Evolutionary conservation across 371 early-diverging fungal genomes (phyloP).

Genomic region (Nosema granulosis): DNA sequence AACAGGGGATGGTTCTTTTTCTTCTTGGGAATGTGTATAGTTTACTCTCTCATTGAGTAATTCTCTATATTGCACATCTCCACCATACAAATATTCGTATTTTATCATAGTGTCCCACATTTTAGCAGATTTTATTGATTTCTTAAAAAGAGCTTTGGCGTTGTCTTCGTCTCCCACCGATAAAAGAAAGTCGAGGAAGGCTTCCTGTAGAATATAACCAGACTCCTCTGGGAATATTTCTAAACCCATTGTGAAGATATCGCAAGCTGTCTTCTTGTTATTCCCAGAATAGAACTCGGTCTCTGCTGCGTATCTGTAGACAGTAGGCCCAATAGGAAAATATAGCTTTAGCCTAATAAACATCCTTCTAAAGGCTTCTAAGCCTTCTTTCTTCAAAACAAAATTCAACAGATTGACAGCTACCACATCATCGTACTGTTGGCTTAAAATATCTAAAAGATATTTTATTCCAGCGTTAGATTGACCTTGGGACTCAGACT

Average conservation of each 20-base stretch:
- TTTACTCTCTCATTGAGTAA: conserved; percentile 30
- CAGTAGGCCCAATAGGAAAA: background rate
- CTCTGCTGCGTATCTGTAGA: conserved; percentile 19
- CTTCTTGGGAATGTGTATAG: no score
- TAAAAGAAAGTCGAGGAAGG: conserved; percentile 38
- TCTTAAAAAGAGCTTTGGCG: conserved; percentile 38
- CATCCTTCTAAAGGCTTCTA: conserved; percentile 32
- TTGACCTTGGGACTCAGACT: background rate
- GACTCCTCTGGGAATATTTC: conserved; percentile 17
- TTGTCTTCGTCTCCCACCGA: conserved; percentile 35
- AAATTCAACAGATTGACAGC: conserved; percentile 36
- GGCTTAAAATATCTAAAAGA: no score
- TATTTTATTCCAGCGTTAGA: background rate
- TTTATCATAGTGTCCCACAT: conserved; percentile 51
- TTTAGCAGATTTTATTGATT: conserved; percentile 26
- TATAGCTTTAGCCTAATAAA: conserved; percentile 26
- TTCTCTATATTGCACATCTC: conserved; percentile 28
- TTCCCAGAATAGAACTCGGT: conserved; percentile 23
- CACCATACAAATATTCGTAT: conserved; percentile 35
- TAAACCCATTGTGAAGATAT: conserved; percentile 29
- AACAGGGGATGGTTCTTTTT: no score
- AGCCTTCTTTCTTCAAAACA: conserved; percentile 33
- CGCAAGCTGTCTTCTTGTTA: conserved; percentile 16
- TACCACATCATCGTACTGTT: background rate
- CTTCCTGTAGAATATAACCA: conserved; percentile 37